Evolutionary conservation across 1,284 basidiomycete species (phyloP).

Genomic region (Stygiomarasmius scandens): DNA sequence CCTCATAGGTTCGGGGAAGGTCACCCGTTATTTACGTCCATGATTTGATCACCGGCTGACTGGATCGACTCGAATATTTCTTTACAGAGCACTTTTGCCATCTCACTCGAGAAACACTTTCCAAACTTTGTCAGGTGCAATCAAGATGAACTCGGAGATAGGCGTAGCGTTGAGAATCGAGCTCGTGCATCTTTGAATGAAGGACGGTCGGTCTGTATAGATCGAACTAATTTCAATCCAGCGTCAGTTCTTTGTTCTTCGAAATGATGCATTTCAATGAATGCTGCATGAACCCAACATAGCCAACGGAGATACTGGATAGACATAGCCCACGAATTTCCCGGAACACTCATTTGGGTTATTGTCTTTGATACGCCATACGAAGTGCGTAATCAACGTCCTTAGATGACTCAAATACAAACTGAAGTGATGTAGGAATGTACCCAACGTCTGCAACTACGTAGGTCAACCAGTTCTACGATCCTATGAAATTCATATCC

Average conservation of each 20-base stretch:
- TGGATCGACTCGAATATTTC: background rate
- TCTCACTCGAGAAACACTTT: conserved; percentile 57
- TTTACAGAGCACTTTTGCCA: conserved; percentile 68
- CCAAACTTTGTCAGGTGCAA: conserved; percentile 63
- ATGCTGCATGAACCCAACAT: conserved; percentile 3
- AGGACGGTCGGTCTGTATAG: conserved; percentile 70
- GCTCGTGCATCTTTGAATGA: conserved; percentile 50
- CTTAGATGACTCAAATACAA: background rate
- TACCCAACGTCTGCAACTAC: conserved; percentile 48
- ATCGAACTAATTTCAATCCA: conserved; percentile 71
- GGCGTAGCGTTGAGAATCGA: conserved; percentile 59
- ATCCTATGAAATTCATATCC: conserved; percentile 17
- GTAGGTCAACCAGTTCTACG: conserved; percentile 36
- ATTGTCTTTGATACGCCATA: conserved; percentile 75
- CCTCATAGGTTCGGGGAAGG: conserved; percentile 72
- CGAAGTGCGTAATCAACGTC: conserved; percentile 52
- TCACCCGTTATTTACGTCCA: conserved; percentile 24
- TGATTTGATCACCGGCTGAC: background rate
- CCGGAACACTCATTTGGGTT: conserved; percentile 62
- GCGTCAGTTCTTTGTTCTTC: conserved; percentile 43
- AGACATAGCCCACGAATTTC: conserved; percentile 63
- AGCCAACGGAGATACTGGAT: conserved; percentile 76
- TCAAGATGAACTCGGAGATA: conserved; percentile 66
- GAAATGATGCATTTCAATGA: background rate
- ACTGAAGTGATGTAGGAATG: conserved; percentile 47